Percentiles rank a stretch among this genome's conserved stretches.
Conservation (phyloP, 768 basidiomycete genomes). For the Collybia mongolica region DNA sequence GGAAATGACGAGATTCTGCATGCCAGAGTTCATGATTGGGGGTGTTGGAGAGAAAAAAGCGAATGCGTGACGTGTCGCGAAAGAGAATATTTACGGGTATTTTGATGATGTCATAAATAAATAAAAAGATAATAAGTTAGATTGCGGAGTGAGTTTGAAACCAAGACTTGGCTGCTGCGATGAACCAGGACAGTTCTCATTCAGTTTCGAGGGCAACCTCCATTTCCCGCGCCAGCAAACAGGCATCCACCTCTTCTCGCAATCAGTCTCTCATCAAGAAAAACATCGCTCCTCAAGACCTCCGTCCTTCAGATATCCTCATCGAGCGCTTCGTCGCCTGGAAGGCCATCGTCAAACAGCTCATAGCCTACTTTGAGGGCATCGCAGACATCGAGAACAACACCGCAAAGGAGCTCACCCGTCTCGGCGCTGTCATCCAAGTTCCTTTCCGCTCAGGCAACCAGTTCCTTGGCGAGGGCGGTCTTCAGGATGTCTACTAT, state of each 20-base stretch:
- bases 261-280: slow-evolving; percentile 92
- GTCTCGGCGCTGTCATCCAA: slow-evolving; percentile 93
- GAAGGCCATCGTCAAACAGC: slow-evolving; percentile 96
- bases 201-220: slow-evolving; percentile 72
- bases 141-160: no score
- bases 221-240: slow-evolving; percentile 60
- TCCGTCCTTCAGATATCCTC: slow-evolving; percentile 92
- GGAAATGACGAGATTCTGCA: slow-evolving; percentile 82
- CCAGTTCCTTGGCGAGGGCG: slow-evolving; percentile 98
- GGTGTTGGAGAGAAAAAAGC: background rate
- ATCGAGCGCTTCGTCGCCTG: slow-evolving; percentile 93
- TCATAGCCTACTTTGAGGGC: slow-evolving; percentile 87
- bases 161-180: no score
- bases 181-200: slow-evolving; percentile 24
- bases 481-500: slow-evolving; percentile 95
- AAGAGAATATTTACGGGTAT: no score
- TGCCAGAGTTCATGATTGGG: slow-evolving; percentile 63
- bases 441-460: slow-evolving; percentile 95
- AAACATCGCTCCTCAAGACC: slow-evolving; percentile 86
- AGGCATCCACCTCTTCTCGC: slow-evolving; percentile 72
- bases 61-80: no score
- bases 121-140: no score
- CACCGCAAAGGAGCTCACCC: slow-evolving; percentile 88
- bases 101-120: no score
- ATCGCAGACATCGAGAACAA: slow-evolving; percentile 90